phyloP scores from a whole-genome alignment of 345 rosid species.

The Microcos paniculata region DNA sequence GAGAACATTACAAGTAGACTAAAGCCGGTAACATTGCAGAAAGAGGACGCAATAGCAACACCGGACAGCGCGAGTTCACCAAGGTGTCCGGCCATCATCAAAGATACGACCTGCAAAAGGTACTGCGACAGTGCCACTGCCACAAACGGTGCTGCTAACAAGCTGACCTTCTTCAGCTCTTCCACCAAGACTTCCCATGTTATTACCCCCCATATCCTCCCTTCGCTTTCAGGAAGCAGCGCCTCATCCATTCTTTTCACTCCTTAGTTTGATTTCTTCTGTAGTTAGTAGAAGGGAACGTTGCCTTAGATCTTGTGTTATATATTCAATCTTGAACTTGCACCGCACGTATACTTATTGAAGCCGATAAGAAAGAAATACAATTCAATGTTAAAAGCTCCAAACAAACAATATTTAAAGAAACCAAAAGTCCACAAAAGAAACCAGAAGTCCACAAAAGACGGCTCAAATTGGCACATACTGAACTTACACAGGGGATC shows the following conservation, averaged over 20 bases:
- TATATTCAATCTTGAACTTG: too few relatives aligned
- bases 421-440: neutral
- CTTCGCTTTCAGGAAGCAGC: neutral
- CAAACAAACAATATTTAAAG: neutral
- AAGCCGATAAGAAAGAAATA: neutral
- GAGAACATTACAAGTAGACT: constrained; percentile 14
- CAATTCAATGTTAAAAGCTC: neutral
- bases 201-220: neutral
- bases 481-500: neutral
- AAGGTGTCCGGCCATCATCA: constrained; percentile 28
- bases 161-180: constrained; percentile 23
- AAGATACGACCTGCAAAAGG: constrained; percentile 21
- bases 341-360: neutral
- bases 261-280: neutral
- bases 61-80: constrained; percentile 19
- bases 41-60: constrained; percentile 21
- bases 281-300: too few relatives aligned
- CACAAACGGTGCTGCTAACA: constrained; percentile 22
- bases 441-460: neutral
- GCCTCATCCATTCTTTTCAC: neutral
- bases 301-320: too few relatives aligned
- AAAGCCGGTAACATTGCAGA: constrained; percentile 25
- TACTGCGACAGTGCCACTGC: constrained; percentile 15
- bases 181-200: neutral
- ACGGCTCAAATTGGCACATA: neutral